phyloP scores from a whole-genome alignment of 768 basidiomycete genomes.

The Russula ochroleuca region DNA sequence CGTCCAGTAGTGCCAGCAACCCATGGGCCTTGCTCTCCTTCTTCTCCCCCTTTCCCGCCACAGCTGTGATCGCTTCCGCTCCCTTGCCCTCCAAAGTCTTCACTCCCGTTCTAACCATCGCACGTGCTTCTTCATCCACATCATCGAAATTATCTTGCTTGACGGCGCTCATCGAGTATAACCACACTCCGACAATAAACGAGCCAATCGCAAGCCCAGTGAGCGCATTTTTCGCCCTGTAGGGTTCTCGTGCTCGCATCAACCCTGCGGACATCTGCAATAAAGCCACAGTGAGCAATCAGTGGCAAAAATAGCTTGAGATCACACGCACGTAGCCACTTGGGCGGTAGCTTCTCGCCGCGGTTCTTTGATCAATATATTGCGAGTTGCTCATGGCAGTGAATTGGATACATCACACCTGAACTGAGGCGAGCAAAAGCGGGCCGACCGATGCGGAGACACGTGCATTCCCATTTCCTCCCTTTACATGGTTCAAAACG shows the following conservation, averaged over 20 bases:
- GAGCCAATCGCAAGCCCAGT: conserved; percentile 67
- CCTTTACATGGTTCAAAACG: too few species aligned
- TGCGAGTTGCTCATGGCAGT: conserved; percentile 17
- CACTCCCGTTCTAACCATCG: conserved; percentile 22
- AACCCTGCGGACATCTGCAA: conserved; percentile 71
- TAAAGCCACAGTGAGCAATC: background rate
- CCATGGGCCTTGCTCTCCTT: background rate
- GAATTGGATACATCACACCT: background rate
- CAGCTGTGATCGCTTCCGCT: background rate
- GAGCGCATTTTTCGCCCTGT: conserved; percentile 69
- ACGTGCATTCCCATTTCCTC: background rate
- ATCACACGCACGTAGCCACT: conserved; percentile 44
- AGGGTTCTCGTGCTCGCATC: conserved; percentile 82
- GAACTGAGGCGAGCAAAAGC: background rate
- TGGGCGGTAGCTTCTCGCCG: conserved; percentile 51
- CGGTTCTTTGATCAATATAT: conserved; percentile 43
- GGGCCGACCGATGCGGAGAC: background rate
- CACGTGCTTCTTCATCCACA: conserved; percentile 56
- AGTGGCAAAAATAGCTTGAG: background rate
- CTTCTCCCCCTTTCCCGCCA: background rate
- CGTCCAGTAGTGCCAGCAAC: background rate
- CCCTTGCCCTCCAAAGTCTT: conserved; percentile 8
- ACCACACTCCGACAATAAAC: conserved; percentile 80
- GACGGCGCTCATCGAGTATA: conserved; percentile 77
- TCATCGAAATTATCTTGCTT: conserved; percentile 27